Base-by-base conservation (phyloP, 2,329 filamentous ascomycete species). In the Hymenoscyphus occultus region DNA sequence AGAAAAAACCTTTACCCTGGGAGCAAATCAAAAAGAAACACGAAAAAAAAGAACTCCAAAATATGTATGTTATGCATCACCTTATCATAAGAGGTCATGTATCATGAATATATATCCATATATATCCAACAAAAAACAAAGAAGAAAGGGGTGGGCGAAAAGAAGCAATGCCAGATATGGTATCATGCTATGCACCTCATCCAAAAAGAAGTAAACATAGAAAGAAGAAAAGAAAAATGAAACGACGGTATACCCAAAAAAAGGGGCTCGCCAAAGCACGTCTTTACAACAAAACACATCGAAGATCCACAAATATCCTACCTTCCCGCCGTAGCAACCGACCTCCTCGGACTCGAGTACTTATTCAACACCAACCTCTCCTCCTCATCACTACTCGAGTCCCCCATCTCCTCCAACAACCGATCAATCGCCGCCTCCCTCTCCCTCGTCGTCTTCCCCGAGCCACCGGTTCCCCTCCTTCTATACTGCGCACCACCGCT, bases 361-460 rank as follows among this genome's bases (percentile, higher is more conserved):
- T 70, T 71, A 35, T 10, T 54, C 45, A 75, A 19, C 5, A 71
- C 62, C 39, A 74, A 61, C 13, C 10, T 19, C n/a, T 74, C 71
- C 16, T 76, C 75, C 54, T 74, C 73, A 60, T 75, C 74, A 62
- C 74, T 76, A 65, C 74, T 76, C n/a, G 71, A 72, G 35, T 75
- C 71, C 9, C 61, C 67, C 71, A 75, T 74, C 59, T 74, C 73
- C 59, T 76, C 74, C 32, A 76, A 63, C 65, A 76, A 65, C 32
- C 71, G 71, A 64, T 76, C 73, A 60, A 76, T 73, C 5, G 69
- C 71, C 40, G 74, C 68, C 40, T 66, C 64, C 57, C 68, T 67
- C 54, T 63, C 59, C 2, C 48, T 19, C 60, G 66, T 66, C 45
- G 67, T 66, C 40, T 66, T 67, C 59, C 56, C 56, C 19, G 56